Conservation (phyloP, 2,329 filamentous ascomycete genomes). For the Ascochyta pisi region DNA sequence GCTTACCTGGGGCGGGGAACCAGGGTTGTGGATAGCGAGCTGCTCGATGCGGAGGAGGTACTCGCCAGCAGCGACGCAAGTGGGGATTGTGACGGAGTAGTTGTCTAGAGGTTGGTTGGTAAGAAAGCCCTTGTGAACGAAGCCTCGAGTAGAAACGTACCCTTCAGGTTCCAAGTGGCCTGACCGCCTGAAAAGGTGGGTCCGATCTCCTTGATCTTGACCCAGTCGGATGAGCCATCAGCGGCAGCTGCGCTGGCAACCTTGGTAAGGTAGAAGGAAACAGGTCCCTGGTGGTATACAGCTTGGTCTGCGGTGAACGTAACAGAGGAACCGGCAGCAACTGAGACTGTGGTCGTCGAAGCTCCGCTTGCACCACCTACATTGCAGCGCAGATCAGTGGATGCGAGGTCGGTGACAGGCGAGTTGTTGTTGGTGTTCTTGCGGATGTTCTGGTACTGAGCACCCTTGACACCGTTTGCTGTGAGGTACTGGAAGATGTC, state of each 20-base stretch:
- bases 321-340: conserved; percentile 45
- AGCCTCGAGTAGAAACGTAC: conserved; percentile 23
- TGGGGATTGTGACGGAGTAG: conserved; percentile 51
- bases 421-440: conserved; percentile 49
- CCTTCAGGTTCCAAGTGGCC: conserved; percentile 42
- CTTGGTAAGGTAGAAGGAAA: conserved; percentile 49
- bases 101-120: conserved; percentile 32
- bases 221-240: conserved; percentile 49
- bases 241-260: conserved; percentile 40
- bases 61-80: conserved; percentile 52
- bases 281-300: conserved; percentile 50
- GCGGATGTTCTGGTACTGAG: conserved; percentile 46
- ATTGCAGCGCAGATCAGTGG: conserved; percentile 47
- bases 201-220: conserved; percentile 51
- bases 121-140: not conserved
- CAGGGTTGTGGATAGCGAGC: conserved; percentile 56
- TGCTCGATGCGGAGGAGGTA: conserved; percentile 59
- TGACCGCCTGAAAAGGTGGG: conserved; percentile 45
- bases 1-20: conserved; percentile 21
- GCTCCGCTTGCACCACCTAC: conserved; percentile 38
- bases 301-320: conserved; percentile 47
- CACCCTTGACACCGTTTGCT: conserved; percentile 46
- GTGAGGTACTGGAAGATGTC: conserved; percentile 50
- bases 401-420: conserved; percentile 43
- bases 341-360: conserved; percentile 42